Conservation (phyloP, 2,329 filamentous ascomycete species). For the Sporothrix luriei region DNA sequence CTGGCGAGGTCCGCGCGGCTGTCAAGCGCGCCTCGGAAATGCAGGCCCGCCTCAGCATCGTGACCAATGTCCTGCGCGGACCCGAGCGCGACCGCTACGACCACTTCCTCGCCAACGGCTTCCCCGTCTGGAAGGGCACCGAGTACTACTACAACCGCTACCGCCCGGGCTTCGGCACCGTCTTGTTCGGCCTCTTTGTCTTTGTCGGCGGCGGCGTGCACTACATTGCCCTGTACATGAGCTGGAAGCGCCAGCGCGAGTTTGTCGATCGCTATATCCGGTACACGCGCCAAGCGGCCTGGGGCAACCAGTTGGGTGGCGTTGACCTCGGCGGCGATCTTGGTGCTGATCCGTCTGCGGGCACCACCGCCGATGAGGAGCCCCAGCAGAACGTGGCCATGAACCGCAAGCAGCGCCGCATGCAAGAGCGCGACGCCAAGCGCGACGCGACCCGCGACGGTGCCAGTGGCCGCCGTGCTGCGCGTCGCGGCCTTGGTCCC, state of each 20-base stretch:
- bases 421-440: conserved; percentile 82
- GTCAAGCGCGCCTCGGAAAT: conserved; percentile 80
- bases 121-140: conserved; percentile 94
- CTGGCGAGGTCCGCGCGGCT: conserved; percentile 74
- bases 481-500: conserved; percentile 42
- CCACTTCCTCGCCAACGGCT: conserved; percentile 89
- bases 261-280: conserved; percentile 91
- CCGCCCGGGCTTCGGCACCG: conserved; percentile 84
- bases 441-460: conserved; percentile 66
- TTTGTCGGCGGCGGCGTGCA: conserved; percentile 82
- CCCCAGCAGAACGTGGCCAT: conserved; percentile 56
- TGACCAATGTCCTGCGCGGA: conserved; percentile 83
- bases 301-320: conserved; percentile 76
- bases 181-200: conserved; percentile 78
- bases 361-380: conserved; percentile 47
- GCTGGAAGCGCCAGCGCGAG: conserved; percentile 85
- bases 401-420: conserved; percentile 84
- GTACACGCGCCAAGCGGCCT: conserved; percentile 83
- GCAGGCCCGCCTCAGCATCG: conserved; percentile 80
- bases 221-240: conserved; percentile 81
- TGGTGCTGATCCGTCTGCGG: conserved; percentile 38
- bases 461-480: conserved; percentile 40
- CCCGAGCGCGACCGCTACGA: conserved; percentile 85
- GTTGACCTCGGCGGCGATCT: conserved; percentile 52
- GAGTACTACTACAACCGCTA: conserved; percentile 98